These are phyloP conservation scores for Cunninghamia lanceolata DNA, from an alignment of 75 land plant genomes.

Conservation along the genomic window DNA sequence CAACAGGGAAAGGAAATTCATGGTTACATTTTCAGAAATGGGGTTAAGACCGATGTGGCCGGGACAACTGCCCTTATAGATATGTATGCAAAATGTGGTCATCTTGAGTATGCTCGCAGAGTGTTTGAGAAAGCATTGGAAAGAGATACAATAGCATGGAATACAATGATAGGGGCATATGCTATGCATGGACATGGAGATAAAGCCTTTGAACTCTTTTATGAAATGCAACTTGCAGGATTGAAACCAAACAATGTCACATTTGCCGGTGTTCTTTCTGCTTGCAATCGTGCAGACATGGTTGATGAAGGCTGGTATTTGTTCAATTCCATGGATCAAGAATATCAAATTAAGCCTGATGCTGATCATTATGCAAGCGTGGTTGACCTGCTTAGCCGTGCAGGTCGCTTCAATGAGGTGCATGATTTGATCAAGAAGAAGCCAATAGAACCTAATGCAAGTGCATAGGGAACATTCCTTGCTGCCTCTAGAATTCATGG, in stretches of 20 bases:
- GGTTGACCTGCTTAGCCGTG: slow-evolving; percentile 29
- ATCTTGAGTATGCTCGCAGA: slow-evolving; percentile 2
- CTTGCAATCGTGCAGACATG: slow-evolving; percentile 18
- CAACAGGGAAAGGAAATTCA: slow-evolving; percentile 15
- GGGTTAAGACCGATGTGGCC: not conserved
- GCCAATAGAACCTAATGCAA: slow-evolving; percentile 1
- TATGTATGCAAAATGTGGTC: slow-evolving; percentile 23
- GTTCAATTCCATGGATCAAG: slow-evolving; percentile 17
- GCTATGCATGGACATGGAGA: slow-evolving; percentile 6
- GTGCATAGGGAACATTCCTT: slow-evolving; percentile 7
- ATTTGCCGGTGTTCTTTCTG: slow-evolving; percentile 9
- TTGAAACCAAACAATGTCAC: slow-evolving; percentile 13
- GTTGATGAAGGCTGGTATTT: slow-evolving; percentile 17
- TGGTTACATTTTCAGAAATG: slow-evolving; percentile 7
- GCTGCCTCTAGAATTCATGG: slow-evolving; percentile 8
- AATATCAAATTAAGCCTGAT: slow-evolving; percentile 10
- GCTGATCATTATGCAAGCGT: slow-evolving; percentile 14
- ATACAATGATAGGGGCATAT: slow-evolving; percentile 19
- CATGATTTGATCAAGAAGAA: slow-evolving; percentile 13
- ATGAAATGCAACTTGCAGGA: slow-evolving; percentile 17
- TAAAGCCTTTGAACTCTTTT: slow-evolving; percentile 13
- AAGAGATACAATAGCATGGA: slow-evolving; percentile 7
- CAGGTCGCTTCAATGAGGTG: slow-evolving; percentile 14
- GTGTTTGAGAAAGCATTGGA: not conserved
- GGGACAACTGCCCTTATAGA: slow-evolving; percentile 7